Evolutionary conservation across 768 basidiomycete species (phyloP), one percentile per base, ranked within the genome.

Genomic region (Rhizopogon vesiculosus): DNA sequence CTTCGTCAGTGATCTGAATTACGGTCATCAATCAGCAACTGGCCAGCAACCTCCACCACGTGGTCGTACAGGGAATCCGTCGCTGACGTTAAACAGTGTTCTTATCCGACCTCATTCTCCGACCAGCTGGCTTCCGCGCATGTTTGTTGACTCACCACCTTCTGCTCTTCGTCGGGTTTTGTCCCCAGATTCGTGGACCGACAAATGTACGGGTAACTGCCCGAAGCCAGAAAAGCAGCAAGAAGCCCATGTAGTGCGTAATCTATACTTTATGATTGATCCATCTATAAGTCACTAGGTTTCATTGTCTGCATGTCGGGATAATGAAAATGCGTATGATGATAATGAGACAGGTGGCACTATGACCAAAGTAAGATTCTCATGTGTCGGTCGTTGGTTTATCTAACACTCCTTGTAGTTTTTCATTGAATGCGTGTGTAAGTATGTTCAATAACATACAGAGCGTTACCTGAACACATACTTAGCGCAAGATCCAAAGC

Each of bases 251-350:
- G 63, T 70, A 5, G 69, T 67, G 53, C 46, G 66, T 66, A 3
- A 40, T 15, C 7, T 33, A 19, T n/a, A 8, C 15, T 22, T 25
- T 13, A 38, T 42, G 35, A 9, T 7, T 57, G 66, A 42, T 59
- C 18, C 5, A 2, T 29, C 1, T 9, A 13, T 9, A 7, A 28
- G 22, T 10, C 15, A 43, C 8, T 7, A 70, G 67, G 59, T 69
- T 46, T 68, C 66, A 13, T 35, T 69, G 19, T 66, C 69, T 22
- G 67, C 67, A 33, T 70, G 67, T 38, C 62, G 56, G 42, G 67
- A 69, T n/a, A 59, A 59, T 9, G 61, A 69, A 18, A 35, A 33
- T 5, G 67, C 67, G 5, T 54, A 58, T 13, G 67, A 70, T 19
- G 66, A 61, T 28, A 18, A 61, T 33, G 10, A 8, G 42, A 40